Base-by-base conservation (phyloP, 805 yeast genomes). In the Nakazawaea ambrosiae region DNA sequence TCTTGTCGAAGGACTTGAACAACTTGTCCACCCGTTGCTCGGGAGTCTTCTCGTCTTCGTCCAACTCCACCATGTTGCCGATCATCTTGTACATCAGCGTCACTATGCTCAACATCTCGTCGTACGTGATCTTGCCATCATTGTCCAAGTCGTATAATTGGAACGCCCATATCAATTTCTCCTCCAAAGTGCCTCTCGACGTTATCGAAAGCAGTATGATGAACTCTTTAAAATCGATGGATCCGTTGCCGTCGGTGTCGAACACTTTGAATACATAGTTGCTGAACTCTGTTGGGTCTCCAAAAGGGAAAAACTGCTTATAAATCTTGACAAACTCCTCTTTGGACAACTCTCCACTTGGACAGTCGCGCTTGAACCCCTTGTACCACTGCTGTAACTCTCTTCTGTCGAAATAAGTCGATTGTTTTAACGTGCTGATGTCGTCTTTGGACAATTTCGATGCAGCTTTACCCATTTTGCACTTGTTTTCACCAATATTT, bases 301-400 rank as follows among this genome's bases (percentile, higher is more conserved):
- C 99, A 65, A 92, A 92, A 15, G 99, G 99, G 68, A 92, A 92
- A 58, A 90, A 92, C 54, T 92, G 97, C 56, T 86, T 86, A 64
- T 89, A 94, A 15, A 92, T 89, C 58, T 85, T 86, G 47, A 82
- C 78, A 57, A 92, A 87, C 53, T 92, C 97, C 33, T 81, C 85
- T 51, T 81, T 82, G 3, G 88, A 76, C 20, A 92, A 66, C 55
- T 81, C 89, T 1, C 97, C 97, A 24, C 77, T 69, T 1, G 97
- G 97, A 56, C 96, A 90, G 57, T 92, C 98, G 53, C 96, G 72
- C 29, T 82, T 66, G 50, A 92, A 92, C 2, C 97, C 97, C 55
- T 90, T 90, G 55, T 90, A 90, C 99, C 99, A 92, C 55, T 90
- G 98, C 58, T 92, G 97, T 31, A 92, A 72, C 55, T 92, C 98